phyloP scores from a whole-genome alignment of 2,329 filamentous ascomycete species.

The Diaporthe humulicola region DNA sequence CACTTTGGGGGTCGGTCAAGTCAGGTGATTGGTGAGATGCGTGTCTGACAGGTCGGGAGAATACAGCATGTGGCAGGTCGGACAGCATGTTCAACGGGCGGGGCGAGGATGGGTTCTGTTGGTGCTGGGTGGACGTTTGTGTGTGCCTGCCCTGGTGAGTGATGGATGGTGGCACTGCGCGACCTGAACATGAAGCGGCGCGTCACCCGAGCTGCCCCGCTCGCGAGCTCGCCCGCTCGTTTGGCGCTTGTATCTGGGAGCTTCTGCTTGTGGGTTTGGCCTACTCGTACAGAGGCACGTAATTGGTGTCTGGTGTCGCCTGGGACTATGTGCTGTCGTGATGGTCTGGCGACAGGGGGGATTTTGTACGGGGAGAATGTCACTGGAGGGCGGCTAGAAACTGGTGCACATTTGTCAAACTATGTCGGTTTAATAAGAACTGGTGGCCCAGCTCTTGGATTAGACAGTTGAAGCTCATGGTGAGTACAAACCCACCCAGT shows the following conservation, averaged over 20 bases:
- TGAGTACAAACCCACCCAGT: too few relatives aligned
- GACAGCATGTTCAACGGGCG: constrained; percentile 1
- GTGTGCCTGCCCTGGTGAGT: too few relatives aligned
- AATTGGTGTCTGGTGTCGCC: background rate
- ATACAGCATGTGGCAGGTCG: background rate
- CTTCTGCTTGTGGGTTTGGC: background rate
- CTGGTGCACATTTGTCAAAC: too few relatives aligned
- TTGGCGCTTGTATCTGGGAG: background rate
- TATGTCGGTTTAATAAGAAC: too few relatives aligned
- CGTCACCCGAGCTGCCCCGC: background rate
- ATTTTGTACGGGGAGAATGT: background rate
- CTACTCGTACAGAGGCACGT: background rate
- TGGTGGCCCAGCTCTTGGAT: too few relatives aligned
- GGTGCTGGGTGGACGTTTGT: background rate
- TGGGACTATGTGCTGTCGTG: background rate
- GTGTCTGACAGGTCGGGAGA: background rate
- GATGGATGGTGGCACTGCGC: constrained; percentile 1
- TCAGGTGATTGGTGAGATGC: background rate
- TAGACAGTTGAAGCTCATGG: too few relatives aligned
- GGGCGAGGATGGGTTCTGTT: background rate
- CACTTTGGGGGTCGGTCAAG: background rate
- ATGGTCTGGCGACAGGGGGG: background rate
- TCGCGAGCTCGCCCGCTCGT: background rate
- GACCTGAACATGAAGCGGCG: background rate
- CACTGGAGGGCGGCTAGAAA: too few relatives aligned